These are phyloP conservation scores for Russula abietina DNA, from an alignment of 768 basidiomycete genomes.

Conservation along the genomic window DNA sequence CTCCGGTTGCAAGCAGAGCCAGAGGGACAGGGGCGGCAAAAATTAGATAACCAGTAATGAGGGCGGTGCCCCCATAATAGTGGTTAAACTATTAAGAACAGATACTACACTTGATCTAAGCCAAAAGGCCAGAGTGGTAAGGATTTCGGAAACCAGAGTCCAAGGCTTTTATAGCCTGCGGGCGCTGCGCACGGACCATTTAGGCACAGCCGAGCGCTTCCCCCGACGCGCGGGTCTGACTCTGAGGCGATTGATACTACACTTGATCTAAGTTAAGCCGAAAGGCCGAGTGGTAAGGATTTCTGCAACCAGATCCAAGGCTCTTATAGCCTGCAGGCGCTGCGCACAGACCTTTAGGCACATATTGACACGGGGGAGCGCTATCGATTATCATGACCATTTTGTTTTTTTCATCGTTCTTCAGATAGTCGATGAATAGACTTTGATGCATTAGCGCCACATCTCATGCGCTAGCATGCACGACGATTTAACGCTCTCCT, in stretches of 20 bases:
- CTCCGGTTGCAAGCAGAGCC: conserved; percentile 26
- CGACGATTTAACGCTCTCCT: background rate
- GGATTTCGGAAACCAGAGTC: conserved; percentile 13
- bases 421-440: background rate
- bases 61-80: conserved; percentile 34
- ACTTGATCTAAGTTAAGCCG: no score
- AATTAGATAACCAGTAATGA: conserved; percentile 33
- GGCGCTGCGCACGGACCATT: conserved; percentile 23
- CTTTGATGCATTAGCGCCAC: background rate
- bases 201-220: background rate
- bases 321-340: no score
- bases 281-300: no score
- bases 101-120: conserved; percentile 98
- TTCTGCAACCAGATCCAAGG: no score
- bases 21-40: conserved; percentile 29
- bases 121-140: conserved; percentile 93
- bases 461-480: no score
- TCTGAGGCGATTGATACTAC: no score
- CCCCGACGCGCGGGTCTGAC: background rate
- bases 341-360: no score
- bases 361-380: background rate
- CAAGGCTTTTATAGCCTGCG: conserved; percentile 6
- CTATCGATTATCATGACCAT: background rate
- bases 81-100: conserved; percentile 82
- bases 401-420: background rate